Percentiles rank a stretch among this genome's conserved stretches.
Evolutionary conservation across 169 alveolate species (phyloP).

Genomic region (Cryptosporidium parvum): DNA sequence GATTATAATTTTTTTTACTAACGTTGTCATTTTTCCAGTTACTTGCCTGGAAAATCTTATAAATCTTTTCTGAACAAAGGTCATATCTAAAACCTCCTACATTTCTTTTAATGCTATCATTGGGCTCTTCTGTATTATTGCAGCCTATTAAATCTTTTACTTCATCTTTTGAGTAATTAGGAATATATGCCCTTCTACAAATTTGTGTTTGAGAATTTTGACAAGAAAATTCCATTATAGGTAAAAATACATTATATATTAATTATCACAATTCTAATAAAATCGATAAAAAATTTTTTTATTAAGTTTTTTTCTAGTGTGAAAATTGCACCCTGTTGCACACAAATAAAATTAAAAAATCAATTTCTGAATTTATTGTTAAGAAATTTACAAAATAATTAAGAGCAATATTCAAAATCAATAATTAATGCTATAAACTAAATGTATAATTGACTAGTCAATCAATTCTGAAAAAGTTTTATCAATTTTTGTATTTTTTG

Average conservation of each 20-base stretch:
- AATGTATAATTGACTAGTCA: background rate
- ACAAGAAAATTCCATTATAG: slow-evolving; percentile 44
- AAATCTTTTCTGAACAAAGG: slow-evolving; percentile 28
- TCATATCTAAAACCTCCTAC: slow-evolving; percentile 14
- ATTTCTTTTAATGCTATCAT: background rate
- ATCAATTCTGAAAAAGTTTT: background rate
- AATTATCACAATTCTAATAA: background rate
- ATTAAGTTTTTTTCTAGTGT: background rate
- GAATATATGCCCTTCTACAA: slow-evolving; percentile 56
- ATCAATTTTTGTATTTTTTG: background rate
- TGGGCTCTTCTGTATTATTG: background rate
- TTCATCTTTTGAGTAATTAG: slow-evolving; percentile 16
- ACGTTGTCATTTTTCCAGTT: background rate
- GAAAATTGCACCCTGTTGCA: slow-evolving; percentile 11
- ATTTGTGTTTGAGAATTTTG: slow-evolving; percentile 13
- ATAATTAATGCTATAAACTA: background rate
- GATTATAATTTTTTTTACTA: slow-evolving; percentile 32
- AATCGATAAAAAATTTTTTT: background rate
- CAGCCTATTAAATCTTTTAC: slow-evolving; percentile 27
- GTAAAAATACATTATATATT: background rate
- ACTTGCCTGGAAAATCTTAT: slow-evolving; percentile 9
- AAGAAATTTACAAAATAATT: background rate
- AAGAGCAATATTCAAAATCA: background rate
- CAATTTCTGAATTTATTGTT: background rate
- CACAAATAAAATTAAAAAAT: background rate